Evolutionary conservation across 2,329 filamentous ascomycete species (phyloP), one percentile per base, ranked within the genome.

Genomic region (Monosporascus sp.): DNA sequence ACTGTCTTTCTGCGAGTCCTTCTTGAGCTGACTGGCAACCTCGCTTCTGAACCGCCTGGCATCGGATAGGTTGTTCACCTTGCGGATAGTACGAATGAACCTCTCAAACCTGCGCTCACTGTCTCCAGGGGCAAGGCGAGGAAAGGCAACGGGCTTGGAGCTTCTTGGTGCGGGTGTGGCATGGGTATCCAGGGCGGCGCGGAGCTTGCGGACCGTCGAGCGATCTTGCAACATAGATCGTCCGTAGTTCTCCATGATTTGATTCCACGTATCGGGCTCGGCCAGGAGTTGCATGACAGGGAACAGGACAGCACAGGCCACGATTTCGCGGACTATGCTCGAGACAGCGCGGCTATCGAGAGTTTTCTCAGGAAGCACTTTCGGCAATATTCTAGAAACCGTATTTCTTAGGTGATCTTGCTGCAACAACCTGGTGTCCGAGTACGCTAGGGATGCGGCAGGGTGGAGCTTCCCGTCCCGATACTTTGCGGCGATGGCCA

Each of bases 181-280:
- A 75, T 99, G 94, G 68, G 97, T 86, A 70, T 99, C 94, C 49
- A 99, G 76, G 8, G 93, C 94, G 40, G 91, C 93, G 52, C 94
- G 86, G 51, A 99, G 81, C 69, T 91, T 96, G 53, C 89, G 86
- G 40, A 99, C 93, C 0, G 92, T 97, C 58, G 96, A 97, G 38
- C 95, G 85, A 68, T 99, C 95, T 70, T 97, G 94, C 43, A 99
- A 78, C 75, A 96, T 87, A 26, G 88, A 87, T 49, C 89, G 86
- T 18, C 91, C 88, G 70, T 87, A 91, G 52, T 87, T 92, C 70
- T 97, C 93, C 79, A 97, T 91, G 55, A 96, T 72, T 69, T 97
- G 92, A 65, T 99, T 97, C 93, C 93, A 99, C 8, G 88, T 96
- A 73, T 99, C 95, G 1, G 95, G 92, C 62, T 99, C 93, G 5